Evolutionary conservation across 163 green algal species (phyloP).

Genomic region (Volvox carteri): DNA sequence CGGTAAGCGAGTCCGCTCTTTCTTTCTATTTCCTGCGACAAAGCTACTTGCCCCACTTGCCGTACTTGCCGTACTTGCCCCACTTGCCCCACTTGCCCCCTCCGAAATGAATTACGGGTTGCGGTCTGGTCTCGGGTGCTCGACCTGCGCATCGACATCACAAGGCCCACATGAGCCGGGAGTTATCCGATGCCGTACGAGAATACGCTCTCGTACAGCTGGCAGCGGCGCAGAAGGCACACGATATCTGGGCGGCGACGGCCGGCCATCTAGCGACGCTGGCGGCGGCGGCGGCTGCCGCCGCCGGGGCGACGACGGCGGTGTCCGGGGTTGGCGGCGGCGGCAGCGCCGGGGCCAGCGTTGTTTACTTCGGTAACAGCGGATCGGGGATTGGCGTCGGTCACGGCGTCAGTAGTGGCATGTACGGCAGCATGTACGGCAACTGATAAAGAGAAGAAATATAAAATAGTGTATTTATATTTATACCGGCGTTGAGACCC

Average conservation of each 20-base stretch:
- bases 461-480: too few species aligned
- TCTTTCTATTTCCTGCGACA: too few species aligned
- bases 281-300: conserved; percentile 13
- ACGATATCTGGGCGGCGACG: conserved; percentile 6
- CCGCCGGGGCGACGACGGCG: background rate
- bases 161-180: conserved; percentile 27
- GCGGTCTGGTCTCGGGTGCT: too few species aligned
- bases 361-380: background rate
- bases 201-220: conserved; percentile 33
- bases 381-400: background rate
- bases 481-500: too few species aligned
- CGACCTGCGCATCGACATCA: too few species aligned
- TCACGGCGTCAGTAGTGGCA: background rate
- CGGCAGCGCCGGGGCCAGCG: background rate
- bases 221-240: conserved; percentile 40
- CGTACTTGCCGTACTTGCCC: too few species aligned
- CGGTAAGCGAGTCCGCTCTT: too few species aligned
- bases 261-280: background rate
- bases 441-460: background rate
- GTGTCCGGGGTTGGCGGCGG: background rate
- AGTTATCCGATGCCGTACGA: conserved; percentile 38
- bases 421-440: conserved; percentile 1
- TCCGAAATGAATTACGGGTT: too few species aligned
- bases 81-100: too few species aligned
- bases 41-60: too few species aligned